Conservation (phyloP, 2,329 filamentous ascomycete genomes). For the Cercospora janseana region DNA sequence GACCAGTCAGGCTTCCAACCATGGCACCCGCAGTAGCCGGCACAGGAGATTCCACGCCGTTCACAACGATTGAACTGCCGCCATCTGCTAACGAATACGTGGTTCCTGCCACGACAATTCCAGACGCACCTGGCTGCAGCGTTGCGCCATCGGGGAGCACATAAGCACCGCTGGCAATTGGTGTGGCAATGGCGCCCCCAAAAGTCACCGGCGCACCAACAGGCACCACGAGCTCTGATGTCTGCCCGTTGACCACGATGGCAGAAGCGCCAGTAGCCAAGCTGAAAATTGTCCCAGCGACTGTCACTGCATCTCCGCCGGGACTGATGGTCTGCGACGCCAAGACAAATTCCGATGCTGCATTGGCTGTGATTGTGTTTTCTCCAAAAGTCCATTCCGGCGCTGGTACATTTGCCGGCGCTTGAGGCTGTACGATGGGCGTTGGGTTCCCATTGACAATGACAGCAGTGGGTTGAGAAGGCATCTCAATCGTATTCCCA, state of each 20-base stretch:
- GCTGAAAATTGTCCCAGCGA: conserved; percentile 5
- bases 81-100: neutral
- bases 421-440: conserved; percentile 4
- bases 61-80: conserved; percentile 4
- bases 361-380: conserved; percentile 19
- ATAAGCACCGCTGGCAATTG: conserved; percentile 9
- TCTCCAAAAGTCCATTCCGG: conserved; percentile 14
- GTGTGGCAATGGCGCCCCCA: conserved; percentile 8
- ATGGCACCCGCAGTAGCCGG: conserved; percentile 1
- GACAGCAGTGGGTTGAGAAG: conserved; percentile 32
- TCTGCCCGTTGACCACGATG: conserved; percentile 8
- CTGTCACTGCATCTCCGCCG: conserved; percentile 1
- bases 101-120: neutral
- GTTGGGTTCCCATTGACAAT: conserved; percentile 14
- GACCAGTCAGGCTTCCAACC: conserved; percentile 4
- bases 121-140: conserved; percentile 18
- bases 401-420: conserved; percentile 2
- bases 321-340: conserved; percentile 16
- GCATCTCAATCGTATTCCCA: conserved; percentile 19
- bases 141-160: conserved; percentile 14
- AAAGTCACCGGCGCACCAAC: conserved; percentile 6
- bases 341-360: conserved; percentile 15
- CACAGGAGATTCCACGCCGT: conserved; percentile 13
- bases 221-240: conserved; percentile 6
- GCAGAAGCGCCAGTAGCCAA: neutral